Conservation (phyloP, 2,329 filamentous ascomycete species). For the Rugonectria rugulosa region DNA sequence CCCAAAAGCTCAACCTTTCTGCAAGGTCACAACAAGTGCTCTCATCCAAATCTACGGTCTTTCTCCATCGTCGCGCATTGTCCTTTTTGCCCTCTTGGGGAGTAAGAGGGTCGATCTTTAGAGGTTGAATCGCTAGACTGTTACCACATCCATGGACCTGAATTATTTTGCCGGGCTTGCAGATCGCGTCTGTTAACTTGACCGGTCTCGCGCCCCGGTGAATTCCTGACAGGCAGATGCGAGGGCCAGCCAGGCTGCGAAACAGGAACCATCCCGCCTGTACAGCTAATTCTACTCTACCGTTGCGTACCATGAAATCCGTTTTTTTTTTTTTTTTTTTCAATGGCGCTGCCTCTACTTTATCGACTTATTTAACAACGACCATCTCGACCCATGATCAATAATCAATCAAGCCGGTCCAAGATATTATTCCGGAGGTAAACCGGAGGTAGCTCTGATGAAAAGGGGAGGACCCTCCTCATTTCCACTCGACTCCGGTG, state of each 20-base stretch:
- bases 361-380: constrained; percentile 38
- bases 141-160: too few species aligned
- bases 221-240: too few species aligned
- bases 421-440: constrained; percentile 22
- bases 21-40: constrained; percentile 5
- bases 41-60: neutral
- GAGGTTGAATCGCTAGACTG: constrained; percentile 1
- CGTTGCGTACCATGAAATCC: too few species aligned
- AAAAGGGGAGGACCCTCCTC: constrained; percentile 12
- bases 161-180: constrained; percentile 13
- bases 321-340: too few species aligned
- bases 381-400: constrained; percentile 33
- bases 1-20: constrained; percentile 6
- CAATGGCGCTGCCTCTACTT: too few species aligned
- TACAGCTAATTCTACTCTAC: too few species aligned
- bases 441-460: constrained; percentile 13
- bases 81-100: constrained; percentile 15
- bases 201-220: constrained; percentile 11
- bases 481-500: constrained; percentile 18
- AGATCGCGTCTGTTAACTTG: constrained; percentile 19
- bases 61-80: constrained; percentile 17
- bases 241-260: too few species aligned
- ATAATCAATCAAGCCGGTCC: constrained; percentile 38
- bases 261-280: too few species aligned
- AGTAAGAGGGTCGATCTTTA: constrained; percentile 1